Evolutionary conservation across 2,329 filamentous ascomycete species (phyloP).

Genomic region (Claviceps digitariae): DNA sequence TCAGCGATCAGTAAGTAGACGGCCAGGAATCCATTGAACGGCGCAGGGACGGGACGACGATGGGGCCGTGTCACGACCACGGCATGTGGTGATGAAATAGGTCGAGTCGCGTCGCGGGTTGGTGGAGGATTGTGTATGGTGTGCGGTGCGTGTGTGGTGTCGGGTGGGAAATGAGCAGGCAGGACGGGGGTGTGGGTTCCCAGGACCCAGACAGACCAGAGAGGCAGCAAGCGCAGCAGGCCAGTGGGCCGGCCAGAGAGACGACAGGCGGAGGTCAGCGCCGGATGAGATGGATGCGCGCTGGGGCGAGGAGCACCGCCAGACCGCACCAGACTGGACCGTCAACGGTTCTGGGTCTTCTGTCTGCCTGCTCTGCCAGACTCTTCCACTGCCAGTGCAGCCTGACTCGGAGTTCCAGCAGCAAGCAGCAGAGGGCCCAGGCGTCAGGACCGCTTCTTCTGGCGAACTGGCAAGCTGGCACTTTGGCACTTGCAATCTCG

Average conservation of each 20-base stretch:
- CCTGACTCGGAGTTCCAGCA: too few species aligned
- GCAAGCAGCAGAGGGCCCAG: too few species aligned
- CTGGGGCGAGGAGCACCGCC: not conserved
- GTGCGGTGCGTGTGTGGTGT: slow-evolving; percentile 13
- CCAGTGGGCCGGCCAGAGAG: not conserved
- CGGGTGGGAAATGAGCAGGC: slow-evolving; percentile 18
- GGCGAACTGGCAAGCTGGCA: too few species aligned
- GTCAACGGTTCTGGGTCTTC: too few species aligned
- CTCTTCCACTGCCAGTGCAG: too few species aligned
- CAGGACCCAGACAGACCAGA: not conserved
- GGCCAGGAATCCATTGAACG: slow-evolving; percentile 27
- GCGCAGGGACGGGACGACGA: slow-evolving; percentile 26
- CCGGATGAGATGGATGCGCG: not conserved
- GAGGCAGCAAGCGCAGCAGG: not conserved
- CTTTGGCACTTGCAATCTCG: not conserved
- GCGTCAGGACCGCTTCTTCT: too few species aligned
- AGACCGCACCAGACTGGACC: not conserved
- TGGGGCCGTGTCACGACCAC: slow-evolving; percentile 33
- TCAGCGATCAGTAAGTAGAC: slow-evolving; percentile 30
- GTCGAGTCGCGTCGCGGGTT: slow-evolving; percentile 29
- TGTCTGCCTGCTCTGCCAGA: too few species aligned
- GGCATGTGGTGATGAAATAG: slow-evolving; percentile 23
- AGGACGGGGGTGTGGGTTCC: slow-evolving; percentile 3
- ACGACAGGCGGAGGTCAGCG: slow-evolving; percentile 1
- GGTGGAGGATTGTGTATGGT: slow-evolving; percentile 21